Base-by-base conservation (phyloP, 2,329 filamentous ascomycete genomes). In the Colletotrichum nymphaeae region DNA sequence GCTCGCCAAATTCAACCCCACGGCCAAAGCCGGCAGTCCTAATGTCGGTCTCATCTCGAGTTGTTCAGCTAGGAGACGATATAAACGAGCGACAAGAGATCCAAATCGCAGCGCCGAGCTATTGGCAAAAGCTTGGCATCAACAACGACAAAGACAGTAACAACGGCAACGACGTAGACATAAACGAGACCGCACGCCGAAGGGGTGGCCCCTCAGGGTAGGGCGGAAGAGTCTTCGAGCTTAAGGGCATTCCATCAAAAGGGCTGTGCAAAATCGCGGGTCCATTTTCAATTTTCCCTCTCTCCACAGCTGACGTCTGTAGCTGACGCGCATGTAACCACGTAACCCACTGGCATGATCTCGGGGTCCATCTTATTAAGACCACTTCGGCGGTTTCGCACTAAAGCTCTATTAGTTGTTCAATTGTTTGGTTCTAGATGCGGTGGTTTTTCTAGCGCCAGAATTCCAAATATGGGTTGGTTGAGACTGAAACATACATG, bases 301-400 rank as follows among this genome's bases (percentile, higher is more conserved):
- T 73, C 70, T 73, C 70, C 70, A 73, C 70, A 63, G 55, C 66
- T 73, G 70, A 73, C 70, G 70, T 73, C 49, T 63, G 59, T 26
- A 63, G 69, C 70, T 66, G 59, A 73, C 35, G 49, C 24, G 30
- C 30, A 35, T 32, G 63, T 49, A 49, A 49, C 42, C 42, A n/a
- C 42, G 66, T 26, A 63, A 73, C 70, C 70, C 70, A 73, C 35
- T 58, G 24, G 42, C 30, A 35, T 32, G 56, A 24, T 55, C 42
- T 28, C 52, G 19, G 22, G 53, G 16, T 35, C 35, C 22, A 58
- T 53, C 42, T 24, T 32, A 12, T 42, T 22, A 46, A 55, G 59
- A 22, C 19, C 26, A 26, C n/a, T 49, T 49, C 42, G 42, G 19
- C 42, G 42, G 42, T 49, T 49, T 49, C 42, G 42, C 42, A 49